A percentile compares a stretch with the other conserved stretches of the same genome.
Conservation (phyloP, 2,329 filamentous ascomycete genomes). For the Raffaelea albimanens region DNA sequence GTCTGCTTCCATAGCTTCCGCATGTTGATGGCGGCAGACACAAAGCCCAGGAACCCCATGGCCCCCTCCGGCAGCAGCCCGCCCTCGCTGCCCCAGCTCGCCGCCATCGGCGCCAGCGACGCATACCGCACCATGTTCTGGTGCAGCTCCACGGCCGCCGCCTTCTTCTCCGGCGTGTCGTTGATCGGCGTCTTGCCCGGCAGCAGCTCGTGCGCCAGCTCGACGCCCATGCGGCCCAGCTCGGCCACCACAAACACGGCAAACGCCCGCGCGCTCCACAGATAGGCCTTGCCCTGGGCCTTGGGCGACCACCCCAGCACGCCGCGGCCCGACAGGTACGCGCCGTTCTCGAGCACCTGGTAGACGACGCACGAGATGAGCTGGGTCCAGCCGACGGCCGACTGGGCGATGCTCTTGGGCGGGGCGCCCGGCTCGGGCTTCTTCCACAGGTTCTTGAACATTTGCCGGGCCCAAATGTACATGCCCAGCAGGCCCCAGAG, state of each 20-base stretch:
- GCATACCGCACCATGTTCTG: slow-evolving; percentile 59
- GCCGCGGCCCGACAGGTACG: slow-evolving; percentile 66
- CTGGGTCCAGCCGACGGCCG: slow-evolving; percentile 54
- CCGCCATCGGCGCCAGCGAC: slow-evolving; percentile 71
- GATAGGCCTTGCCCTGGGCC: slow-evolving; percentile 50
- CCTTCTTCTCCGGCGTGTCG: slow-evolving; percentile 31
- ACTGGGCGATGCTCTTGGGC: slow-evolving; percentile 22
- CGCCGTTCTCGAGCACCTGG: slow-evolving; percentile 75
- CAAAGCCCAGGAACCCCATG: slow-evolving; percentile 31
- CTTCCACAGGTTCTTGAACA: slow-evolving; percentile 23
- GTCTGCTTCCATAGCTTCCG: slow-evolving; percentile 33
- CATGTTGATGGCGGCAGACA: slow-evolving; percentile 36
- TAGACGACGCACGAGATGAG: slow-evolving; percentile 59
- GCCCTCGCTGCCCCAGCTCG: slow-evolving; percentile 70
- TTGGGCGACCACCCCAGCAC: slow-evolving; percentile 51
- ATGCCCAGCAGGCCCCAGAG: slow-evolving; percentile 71
- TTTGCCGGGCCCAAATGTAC: slow-evolving; percentile 54
- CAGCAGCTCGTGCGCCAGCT: slow-evolving; percentile 27
- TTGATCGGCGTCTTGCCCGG: slow-evolving; percentile 19
- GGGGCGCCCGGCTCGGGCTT: slow-evolving; percentile 32
- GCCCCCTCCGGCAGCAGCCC: slow-evolving; percentile 38
- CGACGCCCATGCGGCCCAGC: slow-evolving; percentile 52
- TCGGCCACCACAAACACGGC: slow-evolving; percentile 68
- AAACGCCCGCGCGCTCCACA: slow-evolving; percentile 76
- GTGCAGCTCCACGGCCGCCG: slow-evolving; percentile 47